A percentile compares a stretch with the other conserved stretches of the same genome.
phyloP scores from a whole-genome alignment of 2,329 filamentous ascomycete genomes.

The Colletotrichum salicis region DNA sequence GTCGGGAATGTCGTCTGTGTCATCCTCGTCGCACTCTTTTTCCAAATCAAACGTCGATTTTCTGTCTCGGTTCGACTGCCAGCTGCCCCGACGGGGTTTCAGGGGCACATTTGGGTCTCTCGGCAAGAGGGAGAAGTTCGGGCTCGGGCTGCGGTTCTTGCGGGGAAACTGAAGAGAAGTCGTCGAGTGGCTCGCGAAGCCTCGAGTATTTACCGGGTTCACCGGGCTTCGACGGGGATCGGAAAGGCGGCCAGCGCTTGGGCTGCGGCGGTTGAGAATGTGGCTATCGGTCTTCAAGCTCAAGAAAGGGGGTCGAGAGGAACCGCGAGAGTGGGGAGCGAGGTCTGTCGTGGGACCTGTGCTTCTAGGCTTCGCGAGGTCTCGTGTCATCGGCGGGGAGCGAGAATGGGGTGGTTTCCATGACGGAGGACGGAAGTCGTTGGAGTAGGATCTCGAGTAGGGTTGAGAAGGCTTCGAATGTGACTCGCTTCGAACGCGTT shows the following conservation, averaged over 20 bases:
- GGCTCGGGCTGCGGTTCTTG: constrained; percentile 64
- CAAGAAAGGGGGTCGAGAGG: constrained; percentile 55
- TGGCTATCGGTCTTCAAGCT: constrained; percentile 54
- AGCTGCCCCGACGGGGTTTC: constrained; percentile 70
- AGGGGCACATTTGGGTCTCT: constrained; percentile 51
- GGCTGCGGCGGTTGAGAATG: constrained; percentile 63
- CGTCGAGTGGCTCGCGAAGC: constrained; percentile 51
- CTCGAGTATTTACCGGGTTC: constrained; percentile 36
- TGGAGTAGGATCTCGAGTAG: constrained; percentile 34
- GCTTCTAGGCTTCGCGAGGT: constrained; percentile 40
- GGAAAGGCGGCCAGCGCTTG: constrained; percentile 54
- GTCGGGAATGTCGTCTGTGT: constrained; percentile 82
- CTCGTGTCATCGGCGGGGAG: constrained; percentile 42
- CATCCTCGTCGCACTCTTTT: constrained; percentile 79
- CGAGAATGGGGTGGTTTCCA: constrained; percentile 33
- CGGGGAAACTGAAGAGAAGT: constrained; percentile 51
- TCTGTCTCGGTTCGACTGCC: constrained; percentile 73
- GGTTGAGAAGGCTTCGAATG: constrained; percentile 40
- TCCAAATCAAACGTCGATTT: constrained; percentile 79
- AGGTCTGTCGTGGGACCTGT: constrained; percentile 5
- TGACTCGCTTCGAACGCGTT: constrained; percentile 42
- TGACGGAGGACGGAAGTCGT: constrained; percentile 34
- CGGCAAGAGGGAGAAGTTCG: constrained; percentile 57
- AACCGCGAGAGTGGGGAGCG: constrained; percentile 18
- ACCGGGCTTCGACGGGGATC: constrained; percentile 36